Evolutionary conservation across 768 basidiomycete genomes (phyloP).

Genomic region (Butyriboletus loyo): DNA sequence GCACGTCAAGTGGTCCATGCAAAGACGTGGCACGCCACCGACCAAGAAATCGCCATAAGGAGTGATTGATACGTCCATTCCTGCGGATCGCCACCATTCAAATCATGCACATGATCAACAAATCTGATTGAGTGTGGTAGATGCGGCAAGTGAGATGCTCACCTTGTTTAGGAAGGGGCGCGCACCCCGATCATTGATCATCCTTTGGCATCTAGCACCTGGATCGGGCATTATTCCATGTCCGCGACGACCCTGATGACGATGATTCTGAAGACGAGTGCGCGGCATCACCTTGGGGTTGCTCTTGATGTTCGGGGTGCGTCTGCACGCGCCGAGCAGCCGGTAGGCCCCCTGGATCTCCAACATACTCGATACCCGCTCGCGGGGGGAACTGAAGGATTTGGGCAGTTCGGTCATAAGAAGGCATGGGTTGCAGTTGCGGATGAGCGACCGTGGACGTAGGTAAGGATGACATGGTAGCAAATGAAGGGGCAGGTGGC

Average conservation of each 20-base stretch:
- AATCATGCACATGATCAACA: not conserved
- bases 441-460: not conserved
- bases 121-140: not conserved
- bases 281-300: not conserved
- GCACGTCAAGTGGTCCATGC: not conserved
- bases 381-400: conserved; percentile 5
- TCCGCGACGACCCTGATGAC: conserved; percentile 23
- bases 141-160: not conserved
- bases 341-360: conserved; percentile 5
- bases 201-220: conserved; percentile 4
- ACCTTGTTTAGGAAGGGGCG: conserved; percentile 1
- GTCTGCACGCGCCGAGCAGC: conserved; percentile 6
- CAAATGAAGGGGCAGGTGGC: conserved; percentile 4
- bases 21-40: not conserved
- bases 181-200: conserved; percentile 3
- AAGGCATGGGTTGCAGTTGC: not conserved
- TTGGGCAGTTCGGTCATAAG: conserved; percentile 5
- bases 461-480: conserved; percentile 6
- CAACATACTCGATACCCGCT: conserved; percentile 15
- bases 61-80: not conserved
- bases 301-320: conserved; percentile 1
- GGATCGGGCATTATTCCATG: conserved; percentile 12
- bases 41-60: not conserved
- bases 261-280: conserved; percentile 9
- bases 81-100: no score